These are phyloP conservation scores for Senna tora DNA, from an alignment of 306 rosid species.

Conservation along the genomic window DNA sequence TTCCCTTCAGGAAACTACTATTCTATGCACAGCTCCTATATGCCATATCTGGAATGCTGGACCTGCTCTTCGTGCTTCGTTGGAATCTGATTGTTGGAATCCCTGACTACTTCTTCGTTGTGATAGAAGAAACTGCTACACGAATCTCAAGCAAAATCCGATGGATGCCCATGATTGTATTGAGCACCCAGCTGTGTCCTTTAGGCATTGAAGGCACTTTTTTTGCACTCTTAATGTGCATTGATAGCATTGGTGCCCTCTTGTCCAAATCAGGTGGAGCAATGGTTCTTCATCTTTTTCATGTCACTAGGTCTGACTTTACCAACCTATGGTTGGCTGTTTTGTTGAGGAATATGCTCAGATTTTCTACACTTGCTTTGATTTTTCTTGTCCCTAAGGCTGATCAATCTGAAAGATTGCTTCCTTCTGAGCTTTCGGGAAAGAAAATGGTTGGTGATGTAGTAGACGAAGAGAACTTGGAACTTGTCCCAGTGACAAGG, in stretches of 20 bases:
- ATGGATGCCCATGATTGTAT: constrained; percentile 81
- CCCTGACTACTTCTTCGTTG: constrained; percentile 64
- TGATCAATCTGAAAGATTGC: constrained; percentile 48
- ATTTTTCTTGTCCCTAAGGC: constrained; percentile 68
- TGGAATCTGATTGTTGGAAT: constrained; percentile 67
- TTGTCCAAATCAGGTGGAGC: constrained; percentile 69
- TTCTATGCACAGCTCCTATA: constrained; percentile 71
- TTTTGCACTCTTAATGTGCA: constrained; percentile 72
- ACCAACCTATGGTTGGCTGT: constrained; percentile 66
- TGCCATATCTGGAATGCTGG: constrained; percentile 62
- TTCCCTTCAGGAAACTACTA: constrained; percentile 54
- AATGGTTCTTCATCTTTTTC: constrained; percentile 51
- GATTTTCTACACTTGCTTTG: constrained; percentile 56
- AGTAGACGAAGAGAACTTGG: constrained; percentile 53
- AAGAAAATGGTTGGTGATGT: not conserved
- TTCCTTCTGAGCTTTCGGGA: constrained; percentile 50
- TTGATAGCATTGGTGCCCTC: constrained; percentile 65
- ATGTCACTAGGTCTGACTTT: constrained; percentile 67
- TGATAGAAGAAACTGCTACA: constrained; percentile 60
- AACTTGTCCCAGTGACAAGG: constrained; percentile 53
- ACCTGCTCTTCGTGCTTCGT: constrained; percentile 61
- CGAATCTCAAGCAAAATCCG: constrained; percentile 52
- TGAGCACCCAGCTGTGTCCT: constrained; percentile 72
- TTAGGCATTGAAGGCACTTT: constrained; percentile 79
- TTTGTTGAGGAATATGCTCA: constrained; percentile 54